phyloP scores from a whole-genome alignment of 1,284 basidiomycete genomes.

The Kalmanozyma brasiliensis region DNA sequence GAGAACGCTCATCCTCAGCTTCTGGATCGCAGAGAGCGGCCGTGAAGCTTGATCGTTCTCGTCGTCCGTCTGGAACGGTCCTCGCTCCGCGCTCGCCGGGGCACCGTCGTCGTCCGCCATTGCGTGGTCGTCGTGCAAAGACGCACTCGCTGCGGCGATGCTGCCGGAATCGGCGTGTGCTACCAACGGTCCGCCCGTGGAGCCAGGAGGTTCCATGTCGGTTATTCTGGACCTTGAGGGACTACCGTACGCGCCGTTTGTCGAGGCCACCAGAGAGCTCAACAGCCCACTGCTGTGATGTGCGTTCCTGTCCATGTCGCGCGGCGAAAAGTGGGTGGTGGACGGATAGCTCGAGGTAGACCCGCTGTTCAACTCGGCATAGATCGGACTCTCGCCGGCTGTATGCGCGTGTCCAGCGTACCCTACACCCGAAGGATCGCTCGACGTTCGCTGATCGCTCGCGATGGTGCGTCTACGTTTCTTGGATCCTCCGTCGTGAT shows the following conservation, averaged over 20 bases:
- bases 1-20: constrained; percentile 34
- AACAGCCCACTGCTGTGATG: constrained; percentile 6
- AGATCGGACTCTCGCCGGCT: constrained; percentile 15
- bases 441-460: background rate
- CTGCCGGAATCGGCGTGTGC: background rate
- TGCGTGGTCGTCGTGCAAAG: constrained; percentile 3
- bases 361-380: constrained; percentile 12
- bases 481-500: constrained; percentile 3
- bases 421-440: background rate
- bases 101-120: constrained; percentile 14
- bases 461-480: constrained; percentile 20
- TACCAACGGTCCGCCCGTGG: background rate
- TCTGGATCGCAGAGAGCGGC: constrained; percentile 30
- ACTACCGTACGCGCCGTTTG: constrained; percentile 1
- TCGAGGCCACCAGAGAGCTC: constrained; percentile 1
- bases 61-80: constrained; percentile 27
- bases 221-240: constrained; percentile 7
- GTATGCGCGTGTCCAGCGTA: constrained; percentile 7
- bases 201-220: background rate
- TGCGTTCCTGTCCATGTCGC: constrained; percentile 11
- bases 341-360: constrained; percentile 18
- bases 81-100: constrained; percentile 3
- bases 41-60: constrained; percentile 28
- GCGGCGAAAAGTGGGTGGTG: constrained; percentile 19
- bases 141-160: background rate